phyloP scores from a whole-genome alignment of 306 rosid genomes.

The Casuarina equisetifolia region DNA sequence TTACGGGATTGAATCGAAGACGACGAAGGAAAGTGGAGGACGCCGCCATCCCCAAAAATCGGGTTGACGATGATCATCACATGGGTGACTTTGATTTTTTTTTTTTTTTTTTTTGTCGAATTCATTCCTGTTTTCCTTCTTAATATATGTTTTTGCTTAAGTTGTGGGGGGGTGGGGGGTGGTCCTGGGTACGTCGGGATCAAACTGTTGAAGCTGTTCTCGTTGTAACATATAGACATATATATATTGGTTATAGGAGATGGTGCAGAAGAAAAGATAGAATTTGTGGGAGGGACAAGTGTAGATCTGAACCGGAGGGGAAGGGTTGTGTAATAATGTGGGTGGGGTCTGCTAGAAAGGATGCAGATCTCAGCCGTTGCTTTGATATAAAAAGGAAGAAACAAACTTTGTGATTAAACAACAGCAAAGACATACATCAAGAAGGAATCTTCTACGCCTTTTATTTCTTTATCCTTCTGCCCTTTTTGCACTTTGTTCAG shows the following conservation, averaged over 20 bases:
- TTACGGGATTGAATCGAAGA: constrained; percentile 54
- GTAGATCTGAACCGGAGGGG: constrained; percentile 23
- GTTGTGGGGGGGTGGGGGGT: not conserved
- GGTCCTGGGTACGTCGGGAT: not conserved
- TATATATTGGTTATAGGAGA: constrained; percentile 20
- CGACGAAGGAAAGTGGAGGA: constrained; percentile 28
- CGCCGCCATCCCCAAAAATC: constrained; percentile 38
- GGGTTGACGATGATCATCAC: constrained; percentile 41
- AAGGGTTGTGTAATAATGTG: constrained; percentile 35
- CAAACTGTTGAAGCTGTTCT: not conserved
- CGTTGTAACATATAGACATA: constrained; percentile 43
- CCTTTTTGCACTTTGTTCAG: not conserved
- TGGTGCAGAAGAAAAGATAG: not conserved
- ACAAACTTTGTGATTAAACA: constrained; percentile 28
- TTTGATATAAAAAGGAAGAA: not conserved
- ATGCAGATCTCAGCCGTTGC: constrained; percentile 40
- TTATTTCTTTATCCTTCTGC: not conserved
- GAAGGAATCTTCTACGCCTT: constrained; percentile 21
- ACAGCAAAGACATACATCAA: constrained; percentile 21
- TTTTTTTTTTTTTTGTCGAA: not conserved
- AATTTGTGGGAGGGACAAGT: not conserved
- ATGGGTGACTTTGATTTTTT: constrained; percentile 5
- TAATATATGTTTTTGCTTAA: not conserved
- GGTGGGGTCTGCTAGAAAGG: constrained; percentile 43
- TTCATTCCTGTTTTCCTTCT: no score